Conservation (phyloP, 1,284 basidiomycete genomes). For the Leccinum glutinopallens region DNA sequence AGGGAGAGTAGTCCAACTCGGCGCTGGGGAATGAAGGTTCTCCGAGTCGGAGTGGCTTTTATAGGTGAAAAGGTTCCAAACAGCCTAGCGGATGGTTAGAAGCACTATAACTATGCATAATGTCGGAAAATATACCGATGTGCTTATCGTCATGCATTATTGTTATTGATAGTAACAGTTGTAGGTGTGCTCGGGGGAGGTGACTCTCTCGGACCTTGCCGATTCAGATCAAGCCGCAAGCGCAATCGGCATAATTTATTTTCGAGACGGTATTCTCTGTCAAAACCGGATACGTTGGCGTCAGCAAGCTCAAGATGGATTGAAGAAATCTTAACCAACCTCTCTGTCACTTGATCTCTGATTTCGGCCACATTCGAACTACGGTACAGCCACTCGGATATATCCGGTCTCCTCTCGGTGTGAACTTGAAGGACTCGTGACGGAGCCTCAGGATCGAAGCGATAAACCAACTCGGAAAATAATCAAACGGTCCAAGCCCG, state of each 20-base stretch:
- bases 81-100: conserved; percentile 4
- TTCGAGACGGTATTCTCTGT: no score
- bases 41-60: conserved; percentile 26
- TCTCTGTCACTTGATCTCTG: no score
- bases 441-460: no score
- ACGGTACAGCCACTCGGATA: neutral
- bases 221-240: no score
- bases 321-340: no score
- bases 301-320: no score
- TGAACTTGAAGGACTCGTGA: no score
- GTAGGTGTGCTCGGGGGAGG: no score
- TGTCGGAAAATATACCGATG: neutral
- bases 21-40: neutral
- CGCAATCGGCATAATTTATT: no score
- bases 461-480: neutral
- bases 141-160: neutral
- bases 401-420: neutral
- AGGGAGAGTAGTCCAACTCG: neutral
- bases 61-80: conserved; percentile 18
- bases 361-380: no score
- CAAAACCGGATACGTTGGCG: no score
- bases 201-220: no score
- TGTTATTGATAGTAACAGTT: neutral
- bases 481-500: neutral
- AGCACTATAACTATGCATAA: neutral